Conservation (phyloP, 371 early-diverging fungal genomes). For the Mucor plumbeus region DNA sequence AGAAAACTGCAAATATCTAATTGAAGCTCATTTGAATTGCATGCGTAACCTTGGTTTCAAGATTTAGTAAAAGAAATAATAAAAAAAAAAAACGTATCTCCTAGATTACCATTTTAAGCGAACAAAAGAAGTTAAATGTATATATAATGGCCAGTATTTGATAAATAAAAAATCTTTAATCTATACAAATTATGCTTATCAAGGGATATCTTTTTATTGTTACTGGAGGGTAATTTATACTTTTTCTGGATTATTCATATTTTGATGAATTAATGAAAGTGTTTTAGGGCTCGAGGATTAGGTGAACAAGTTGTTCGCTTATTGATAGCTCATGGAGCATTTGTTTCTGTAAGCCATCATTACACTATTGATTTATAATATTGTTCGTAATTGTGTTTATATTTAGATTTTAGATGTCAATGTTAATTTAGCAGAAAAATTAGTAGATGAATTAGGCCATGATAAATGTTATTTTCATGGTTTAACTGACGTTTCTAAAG, state of each 20-base stretch:
- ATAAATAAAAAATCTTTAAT: no score
- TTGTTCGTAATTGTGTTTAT: no score
- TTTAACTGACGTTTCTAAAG: constrained; percentile 51
- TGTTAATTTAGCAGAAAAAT: constrained; percentile 21
- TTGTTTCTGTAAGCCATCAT: constrained; percentile 31
- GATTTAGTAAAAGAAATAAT: constrained; percentile 49
- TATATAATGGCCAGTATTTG: neutral
- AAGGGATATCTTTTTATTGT: constrained; percentile 39
- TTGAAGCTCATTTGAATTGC: constrained; percentile 84
- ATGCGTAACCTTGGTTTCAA: constrained; percentile 92
- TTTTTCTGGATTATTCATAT: no score
- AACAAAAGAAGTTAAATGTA: constrained; percentile 38
- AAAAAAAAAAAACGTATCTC: neutral
- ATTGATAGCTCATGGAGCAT: constrained; percentile 29
- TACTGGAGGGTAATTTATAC: constrained; percentile 40
- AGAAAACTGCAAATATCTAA: constrained; percentile 82
- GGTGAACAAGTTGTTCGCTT: constrained; percentile 38
- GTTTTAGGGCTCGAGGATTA: constrained; percentile 47
- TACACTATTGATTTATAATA: neutral
- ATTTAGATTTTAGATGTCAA: constrained; percentile 59
- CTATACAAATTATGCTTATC: neutral
- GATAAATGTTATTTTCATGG: constrained; percentile 48
- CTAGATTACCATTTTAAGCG: constrained; percentile 34
- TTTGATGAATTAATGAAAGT: neutral
- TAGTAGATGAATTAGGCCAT: constrained; percentile 38